Evolutionary conservation across 1,284 basidiomycete genomes (phyloP).

Genomic region (Coniophora puteana): DNA sequence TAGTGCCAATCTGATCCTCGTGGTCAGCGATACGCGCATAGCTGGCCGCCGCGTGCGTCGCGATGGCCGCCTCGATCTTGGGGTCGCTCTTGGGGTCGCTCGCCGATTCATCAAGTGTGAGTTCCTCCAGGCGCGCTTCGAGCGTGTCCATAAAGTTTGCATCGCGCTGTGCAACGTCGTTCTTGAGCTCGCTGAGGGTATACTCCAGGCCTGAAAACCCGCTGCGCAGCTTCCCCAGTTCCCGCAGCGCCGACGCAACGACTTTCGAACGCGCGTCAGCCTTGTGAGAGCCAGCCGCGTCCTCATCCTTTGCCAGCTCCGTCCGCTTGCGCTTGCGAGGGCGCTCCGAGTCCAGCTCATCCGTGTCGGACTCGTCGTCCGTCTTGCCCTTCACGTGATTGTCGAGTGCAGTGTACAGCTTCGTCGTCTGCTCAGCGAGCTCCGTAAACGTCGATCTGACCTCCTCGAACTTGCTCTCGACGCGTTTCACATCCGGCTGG

Average conservation of each 20-base stretch:
- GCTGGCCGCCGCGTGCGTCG: conserved; percentile 14
- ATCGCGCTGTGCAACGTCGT: conserved; percentile 39
- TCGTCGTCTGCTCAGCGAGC: conserved; percentile 18
- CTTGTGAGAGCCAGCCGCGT: conserved; percentile 9
- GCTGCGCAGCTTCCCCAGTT: conserved; percentile 36
- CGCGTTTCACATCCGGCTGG: conserved; percentile 17
- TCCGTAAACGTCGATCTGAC: conserved; percentile 21
- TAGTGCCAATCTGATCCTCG: conserved; percentile 32
- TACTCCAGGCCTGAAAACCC: conserved; percentile 35
- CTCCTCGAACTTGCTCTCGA: conserved; percentile 8
- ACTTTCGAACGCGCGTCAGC: conserved; percentile 10
- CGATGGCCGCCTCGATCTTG: conserved; percentile 20
- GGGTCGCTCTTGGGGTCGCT: conserved; percentile 13
- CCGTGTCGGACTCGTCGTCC: neutral
- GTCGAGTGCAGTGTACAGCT: conserved; percentile 19
- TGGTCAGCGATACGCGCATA: conserved; percentile 21
- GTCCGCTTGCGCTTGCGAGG: conserved; percentile 38
- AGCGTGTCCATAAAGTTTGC: conserved; percentile 33
- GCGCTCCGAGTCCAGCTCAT: conserved; percentile 18
- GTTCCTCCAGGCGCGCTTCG: conserved; percentile 31
- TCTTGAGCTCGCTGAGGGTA: conserved; percentile 37
- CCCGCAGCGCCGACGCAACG: no score
- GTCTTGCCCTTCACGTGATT: conserved; percentile 10
- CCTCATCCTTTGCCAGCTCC: conserved; percentile 18
- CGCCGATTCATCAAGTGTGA: conserved; percentile 14